Conservation (phyloP, 140 eudicot species). For the Senecio squalidus region DNA sequence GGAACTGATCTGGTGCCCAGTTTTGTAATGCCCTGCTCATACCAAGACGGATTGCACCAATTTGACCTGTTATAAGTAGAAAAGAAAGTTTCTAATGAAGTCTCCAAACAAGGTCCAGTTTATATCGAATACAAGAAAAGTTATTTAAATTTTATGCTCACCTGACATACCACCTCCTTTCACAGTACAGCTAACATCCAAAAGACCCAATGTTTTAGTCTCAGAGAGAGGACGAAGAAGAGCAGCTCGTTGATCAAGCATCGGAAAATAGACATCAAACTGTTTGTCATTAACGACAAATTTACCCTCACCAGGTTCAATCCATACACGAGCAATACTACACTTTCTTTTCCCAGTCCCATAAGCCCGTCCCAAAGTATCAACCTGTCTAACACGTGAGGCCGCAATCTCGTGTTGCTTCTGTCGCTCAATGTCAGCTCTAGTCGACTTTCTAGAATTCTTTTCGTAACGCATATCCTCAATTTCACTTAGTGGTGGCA, state of each 20-base stretch:
- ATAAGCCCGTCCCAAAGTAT: conserved; percentile 76
- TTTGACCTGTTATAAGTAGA: too few species aligned
- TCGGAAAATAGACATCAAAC: conserved; percentile 80
- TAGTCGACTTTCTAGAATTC: conserved; percentile 43
- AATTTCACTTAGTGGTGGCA: conserved; percentile 63
- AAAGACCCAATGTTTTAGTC: conserved; percentile 80
- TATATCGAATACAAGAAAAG: too few species aligned
- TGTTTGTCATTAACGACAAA: conserved; percentile 71
- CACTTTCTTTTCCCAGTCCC: conserved; percentile 92
- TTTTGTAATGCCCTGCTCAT: too few species aligned
- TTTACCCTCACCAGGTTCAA: conserved; percentile 79
- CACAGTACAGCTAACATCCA: conserved; percentile 87
- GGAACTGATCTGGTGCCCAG: too few species aligned
- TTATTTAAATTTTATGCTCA: too few species aligned
- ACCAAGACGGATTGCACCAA: too few species aligned
- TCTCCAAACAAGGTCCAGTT: too few species aligned
- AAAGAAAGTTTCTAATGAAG: too few species aligned
- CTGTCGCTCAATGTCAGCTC: conserved; percentile 72
- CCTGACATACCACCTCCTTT: conserved; percentile 94
- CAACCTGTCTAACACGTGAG: conserved; percentile 69
- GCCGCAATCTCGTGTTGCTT: conserved; percentile 72
- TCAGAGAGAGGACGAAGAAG: conserved; percentile 85
- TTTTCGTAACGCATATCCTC: conserved; percentile 71
- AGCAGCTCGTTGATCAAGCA: conserved; percentile 89
- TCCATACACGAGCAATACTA: conserved; percentile 92